Evolutionary conservation across 441 rosid species (phyloP).

Genomic region (Corymbia calophylla): DNA sequence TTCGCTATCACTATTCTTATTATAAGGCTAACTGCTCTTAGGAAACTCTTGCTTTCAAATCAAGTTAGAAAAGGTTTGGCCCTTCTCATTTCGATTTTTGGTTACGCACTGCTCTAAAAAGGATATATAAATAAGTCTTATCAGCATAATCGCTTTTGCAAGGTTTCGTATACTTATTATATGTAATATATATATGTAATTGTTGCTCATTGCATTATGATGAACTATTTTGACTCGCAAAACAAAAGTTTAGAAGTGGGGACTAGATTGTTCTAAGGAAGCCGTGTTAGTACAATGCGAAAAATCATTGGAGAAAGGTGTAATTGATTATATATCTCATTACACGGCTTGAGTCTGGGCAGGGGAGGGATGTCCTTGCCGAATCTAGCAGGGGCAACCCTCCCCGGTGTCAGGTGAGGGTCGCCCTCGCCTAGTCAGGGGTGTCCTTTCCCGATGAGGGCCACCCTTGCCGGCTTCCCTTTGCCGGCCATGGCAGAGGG

Average conservation of each 20-base stretch:
- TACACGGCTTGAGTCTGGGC: background rate
- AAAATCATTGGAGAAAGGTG: conserved; percentile 3
- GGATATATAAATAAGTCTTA: background rate
- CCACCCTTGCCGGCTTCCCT: no score
- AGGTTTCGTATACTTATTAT: background rate
- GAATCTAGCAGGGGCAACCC: no score
- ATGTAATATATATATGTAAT: background rate
- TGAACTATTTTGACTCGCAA: conserved; percentile 37
- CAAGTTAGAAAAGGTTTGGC: background rate
- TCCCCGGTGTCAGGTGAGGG: no score
- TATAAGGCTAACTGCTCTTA: background rate
- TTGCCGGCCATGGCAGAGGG: no score
- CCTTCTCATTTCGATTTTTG: background rate
- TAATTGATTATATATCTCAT: background rate
- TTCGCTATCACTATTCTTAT: background rate
- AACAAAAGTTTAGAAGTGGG: conserved; percentile 1
- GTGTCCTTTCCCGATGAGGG: no score
- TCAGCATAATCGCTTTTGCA: background rate
- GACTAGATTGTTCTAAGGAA: conserved; percentile 59
- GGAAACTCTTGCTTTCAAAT: background rate
- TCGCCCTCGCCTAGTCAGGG: no score
- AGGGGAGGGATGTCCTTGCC: no score
- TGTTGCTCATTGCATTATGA: background rate
- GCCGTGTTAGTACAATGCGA: conserved; percentile 48
- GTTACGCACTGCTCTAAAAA: background rate